Evolutionary conservation across 345 rosid genomes (phyloP), one percentile per base, ranked within the genome.

Genomic region (Gossypium herbaceum): DNA sequence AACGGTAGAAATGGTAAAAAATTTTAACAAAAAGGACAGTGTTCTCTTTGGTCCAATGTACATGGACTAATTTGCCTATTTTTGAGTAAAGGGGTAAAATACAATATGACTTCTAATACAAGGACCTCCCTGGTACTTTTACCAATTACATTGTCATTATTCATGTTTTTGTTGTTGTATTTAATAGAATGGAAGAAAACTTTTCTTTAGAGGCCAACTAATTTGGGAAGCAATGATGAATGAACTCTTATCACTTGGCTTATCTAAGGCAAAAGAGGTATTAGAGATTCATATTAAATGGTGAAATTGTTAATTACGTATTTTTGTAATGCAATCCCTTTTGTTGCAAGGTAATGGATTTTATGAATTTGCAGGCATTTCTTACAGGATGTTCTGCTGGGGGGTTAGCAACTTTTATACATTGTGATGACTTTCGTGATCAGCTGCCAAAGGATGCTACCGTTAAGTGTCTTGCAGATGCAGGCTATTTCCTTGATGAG

Each of bases 361-460:
- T 58, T 41, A 9, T 73, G 71, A 62, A 57, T 72, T 63, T 81
- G 80, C 84, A 92, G 98, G 98, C 95, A 50, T 80, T 92, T 80
- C 95, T 94, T 73, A 65, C 98, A 65, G 98, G 98, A 80, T 94
- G 98, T 82, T 94, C 98, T 80, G 97, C 98, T 55, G 98, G 98
- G 60, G 98, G 97, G 17, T 84, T 94, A 85, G 96, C 98, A 68
- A 76, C 98, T 68, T 85, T 92, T 74, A 90, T 91, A 73, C 97
- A 92, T 68, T 94, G 98, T 64, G 97, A 94, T 73, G 81, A 85
- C 78, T 94, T 90, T 80, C 86, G 81, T 27, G 85, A 88, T 71
- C 88, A 63, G 82, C 57, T 94, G 73, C 92, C 97, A 0, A 90
- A 91, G 82, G 85, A 77, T 67, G 88, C 85, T 22, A 73, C 84